Base-by-base conservation (phyloP, 2,329 filamentous ascomycete species). In the Bipolaris victoriae region DNA sequence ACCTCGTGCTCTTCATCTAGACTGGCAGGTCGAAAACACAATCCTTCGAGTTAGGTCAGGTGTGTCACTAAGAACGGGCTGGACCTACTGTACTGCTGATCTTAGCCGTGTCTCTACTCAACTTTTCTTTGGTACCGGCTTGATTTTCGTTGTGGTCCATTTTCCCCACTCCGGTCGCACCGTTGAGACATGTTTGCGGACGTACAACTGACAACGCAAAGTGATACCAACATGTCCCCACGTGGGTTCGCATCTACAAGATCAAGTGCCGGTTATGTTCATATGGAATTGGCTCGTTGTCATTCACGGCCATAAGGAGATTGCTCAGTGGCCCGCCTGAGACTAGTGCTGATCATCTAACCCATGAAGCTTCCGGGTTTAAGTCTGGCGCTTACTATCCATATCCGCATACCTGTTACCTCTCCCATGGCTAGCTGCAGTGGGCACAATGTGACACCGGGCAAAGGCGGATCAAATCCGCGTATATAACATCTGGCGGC, bases 341-440 rank as follows among this genome's bases (percentile, higher is more conserved):
- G 45, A 22, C 24, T 49, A 58, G 45, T 50, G 36, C 33, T 55
- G 26, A 49, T 49, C n/a, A 26, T 39, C 29, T 16, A 15, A 40
- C 16, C 18, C 6, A 45, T 9, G 33, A 49, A n/a, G 24, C 31
- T 37, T 49, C 36, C 33, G 43, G 47, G n/a, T 13, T 16, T 44
- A 52, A 24, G 31, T 11, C 44, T 39, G 31, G 47, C 47, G 35
- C 48, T 24, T 44, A 36, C 22, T 22, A 26, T 35, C 16, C 22
- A 48, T 15, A 18, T 46, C 35, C 37, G 24, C 35, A 35, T 44
- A 26, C 40, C 29, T 53, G 52, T 33, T 49, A n/a, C 15, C 31
- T 35, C 24, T 13, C 33, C 43, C 26, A 45, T 44, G 16, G 36
- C 43, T 57, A 57, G 49, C 53, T 54, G 49, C 31, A 48, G 35